Conservation (phyloP, 495 filamentous ascomycete species). For the Pseudomonodictys pantanalensis region DNA sequence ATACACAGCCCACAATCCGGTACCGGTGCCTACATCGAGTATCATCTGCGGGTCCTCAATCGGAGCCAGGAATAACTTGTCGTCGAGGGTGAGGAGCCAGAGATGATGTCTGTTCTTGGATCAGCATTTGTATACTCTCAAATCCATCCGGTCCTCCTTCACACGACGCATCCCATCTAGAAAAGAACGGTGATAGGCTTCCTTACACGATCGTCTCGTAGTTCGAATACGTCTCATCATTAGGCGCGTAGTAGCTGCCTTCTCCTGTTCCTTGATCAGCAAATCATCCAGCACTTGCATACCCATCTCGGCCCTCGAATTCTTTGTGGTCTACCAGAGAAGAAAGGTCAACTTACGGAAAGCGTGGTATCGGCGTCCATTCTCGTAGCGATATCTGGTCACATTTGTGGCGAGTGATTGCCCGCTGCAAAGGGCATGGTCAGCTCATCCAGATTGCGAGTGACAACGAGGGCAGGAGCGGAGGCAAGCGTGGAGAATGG, state of each 20-base stretch:
- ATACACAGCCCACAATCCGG: constrained; percentile 41
- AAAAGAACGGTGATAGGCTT: neutral
- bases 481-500: neutral
- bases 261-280: constrained; percentile 20
- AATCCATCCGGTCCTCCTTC: no score
- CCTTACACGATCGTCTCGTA: constrained; percentile 30
- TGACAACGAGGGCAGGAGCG: neutral
- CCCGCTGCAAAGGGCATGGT: constrained; percentile 23
- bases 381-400: constrained; percentile 38
- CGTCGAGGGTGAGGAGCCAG: constrained; percentile 33
- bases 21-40: constrained; percentile 41
- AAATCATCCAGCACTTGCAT: neutral
- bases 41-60: constrained; percentile 34
- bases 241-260: constrained; percentile 29
- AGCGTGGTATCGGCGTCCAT: constrained; percentile 39
- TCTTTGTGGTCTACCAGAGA: no score
- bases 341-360: constrained; percentile 19
- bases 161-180: neutral
- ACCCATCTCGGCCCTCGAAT: no score
- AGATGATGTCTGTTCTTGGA: constrained; percentile 33
- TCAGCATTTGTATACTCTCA: neutral
- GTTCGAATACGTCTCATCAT: constrained; percentile 22
- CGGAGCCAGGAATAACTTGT: constrained; percentile 37
- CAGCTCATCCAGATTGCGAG: neutral
- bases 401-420: constrained; percentile 34